Base-by-base conservation (phyloP, 1,284 basidiomycete species). In the Ustilago hordei region DNA sequence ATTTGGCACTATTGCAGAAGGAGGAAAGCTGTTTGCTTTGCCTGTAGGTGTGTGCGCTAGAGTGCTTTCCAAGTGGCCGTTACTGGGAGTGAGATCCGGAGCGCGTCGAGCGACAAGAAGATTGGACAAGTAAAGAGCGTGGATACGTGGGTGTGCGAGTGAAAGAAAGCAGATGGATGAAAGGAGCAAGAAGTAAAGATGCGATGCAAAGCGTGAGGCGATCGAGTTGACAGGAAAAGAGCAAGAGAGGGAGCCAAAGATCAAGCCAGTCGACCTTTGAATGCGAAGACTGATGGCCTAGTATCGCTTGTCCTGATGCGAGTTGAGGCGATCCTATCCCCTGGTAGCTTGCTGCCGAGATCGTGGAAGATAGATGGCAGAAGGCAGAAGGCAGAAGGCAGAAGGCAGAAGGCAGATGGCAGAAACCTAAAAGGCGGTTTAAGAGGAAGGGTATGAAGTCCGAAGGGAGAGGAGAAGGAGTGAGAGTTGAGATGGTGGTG, bases 241-340 rank as follows among this genome's bases (percentile, higher is more conserved):
- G 23, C 23, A 3, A 28, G 2, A 28, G 23, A 28, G 23, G 23
- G 23, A 28, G 23, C 23, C 23, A 28, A 28, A 28, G 23, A 28
- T 3, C 3, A 3, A 28, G 23, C 23, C 23, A 28, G 23, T 28
- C 23, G 23, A 28, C 23, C 23, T 28, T 28, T 28, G 23, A 28
- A 28, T 28, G 23, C 23, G 23, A 28, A 28, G 23, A 28, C 3
- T 28, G 23, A 28, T 28, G 23, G 23, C 3, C 36, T 23, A 55
- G n/a, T n/a, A 19, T 45, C n/a, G 43, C n/a, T 11, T 12, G 39
- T 43, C 31, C 17, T 41, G 45, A n/a, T 28, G 36, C 35, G 48
- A 50, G 32, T 5, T 52, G 45, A 52, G 39, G 63, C 69, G 69
- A 71, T 65, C 55, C 53, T 69, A 45, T 43, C 47, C 47, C 53